These are phyloP conservation scores for Aspergillus spinulosporus DNA, from an alignment of 2,329 filamentous ascomycete species.

Conservation along the genomic window DNA sequence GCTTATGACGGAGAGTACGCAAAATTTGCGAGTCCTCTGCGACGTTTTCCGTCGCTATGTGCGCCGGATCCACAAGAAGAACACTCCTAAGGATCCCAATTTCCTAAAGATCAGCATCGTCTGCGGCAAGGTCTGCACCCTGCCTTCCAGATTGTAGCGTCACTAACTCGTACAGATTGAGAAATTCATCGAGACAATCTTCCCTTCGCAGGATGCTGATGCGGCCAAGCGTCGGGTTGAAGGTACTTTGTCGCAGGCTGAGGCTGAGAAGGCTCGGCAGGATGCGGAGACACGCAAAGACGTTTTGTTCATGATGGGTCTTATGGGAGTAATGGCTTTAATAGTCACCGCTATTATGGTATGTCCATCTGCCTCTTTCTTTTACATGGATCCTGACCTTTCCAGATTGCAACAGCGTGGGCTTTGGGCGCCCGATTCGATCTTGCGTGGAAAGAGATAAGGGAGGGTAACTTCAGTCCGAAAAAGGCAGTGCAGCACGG, in stretches of 20 bases:
- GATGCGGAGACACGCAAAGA: constrained; percentile 56
- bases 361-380: constrained; percentile 36
- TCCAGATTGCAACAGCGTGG: constrained; percentile 74
- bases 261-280: constrained; percentile 51
- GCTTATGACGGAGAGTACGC: constrained; percentile 88
- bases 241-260: constrained; percentile 60
- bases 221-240: constrained; percentile 47
- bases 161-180: constrained; percentile 64
- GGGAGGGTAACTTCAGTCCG: constrained; percentile 48
- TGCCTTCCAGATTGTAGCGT: not conserved
- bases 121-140: constrained; percentile 70
- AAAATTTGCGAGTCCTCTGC: constrained; percentile 80
- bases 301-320: constrained; percentile 63
- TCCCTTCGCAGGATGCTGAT: constrained; percentile 77
- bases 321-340: constrained; percentile 71
- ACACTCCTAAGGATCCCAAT: constrained; percentile 88
- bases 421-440: constrained; percentile 81
- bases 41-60: constrained; percentile 77
- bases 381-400: constrained; percentile 2
- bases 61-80: constrained; percentile 85
- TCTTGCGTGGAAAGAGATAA: constrained; percentile 60
- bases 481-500: constrained; percentile 38
- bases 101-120: constrained; percentile 88
- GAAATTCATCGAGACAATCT: constrained; percentile 91
- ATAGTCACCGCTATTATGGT: constrained; percentile 80